Evolutionary conservation across 805 yeast species (phyloP).

Genomic region (Metschnikowia lunata): DNA sequence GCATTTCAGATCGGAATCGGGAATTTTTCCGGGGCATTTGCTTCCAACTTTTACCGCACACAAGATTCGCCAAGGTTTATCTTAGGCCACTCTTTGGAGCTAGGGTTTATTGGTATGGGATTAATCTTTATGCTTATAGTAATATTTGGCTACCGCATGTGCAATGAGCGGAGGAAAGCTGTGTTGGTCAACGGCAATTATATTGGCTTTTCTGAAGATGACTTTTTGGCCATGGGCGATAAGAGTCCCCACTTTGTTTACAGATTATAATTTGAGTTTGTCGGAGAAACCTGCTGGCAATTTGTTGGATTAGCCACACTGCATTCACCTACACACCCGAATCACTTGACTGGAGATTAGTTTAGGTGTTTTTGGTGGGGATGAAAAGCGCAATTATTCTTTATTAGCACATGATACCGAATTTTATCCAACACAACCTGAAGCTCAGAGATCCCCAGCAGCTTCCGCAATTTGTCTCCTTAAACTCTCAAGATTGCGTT

Average conservation of each 20-base stretch:
- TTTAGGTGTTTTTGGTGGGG: too few relatives aligned
- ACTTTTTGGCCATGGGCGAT: slow-evolving; percentile 40
- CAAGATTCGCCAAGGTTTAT: slow-evolving; percentile 24
- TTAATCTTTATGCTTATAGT: background rate
- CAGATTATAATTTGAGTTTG: slow-evolving; percentile 1
- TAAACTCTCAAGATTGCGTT: too few relatives aligned
- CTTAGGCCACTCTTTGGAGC: slow-evolving; percentile 29
- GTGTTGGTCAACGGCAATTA: slow-evolving; percentile 23
- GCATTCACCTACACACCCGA: too few relatives aligned
- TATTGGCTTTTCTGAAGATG: slow-evolving; percentile 21
- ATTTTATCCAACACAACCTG: too few relatives aligned
- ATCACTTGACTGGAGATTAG: too few relatives aligned
- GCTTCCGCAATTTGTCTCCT: too few relatives aligned
- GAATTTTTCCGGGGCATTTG: slow-evolving; percentile 35
- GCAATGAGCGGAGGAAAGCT: slow-evolving; percentile 7
- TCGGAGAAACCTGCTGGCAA: too few relatives aligned
- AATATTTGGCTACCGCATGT: background rate
- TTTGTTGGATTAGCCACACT: too few relatives aligned
- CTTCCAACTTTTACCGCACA: slow-evolving; percentile 29
- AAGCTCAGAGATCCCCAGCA: too few relatives aligned
- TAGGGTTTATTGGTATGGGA: slow-evolving; percentile 32
- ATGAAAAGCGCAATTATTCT: too few relatives aligned
- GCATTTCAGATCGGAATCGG: slow-evolving; percentile 39
- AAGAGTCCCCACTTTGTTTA: slow-evolving; percentile 39
- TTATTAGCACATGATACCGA: too few relatives aligned